phyloP scores from a whole-genome alignment of 495 filamentous ascomycete genomes.

The Bryoglossum gracile region DNA sequence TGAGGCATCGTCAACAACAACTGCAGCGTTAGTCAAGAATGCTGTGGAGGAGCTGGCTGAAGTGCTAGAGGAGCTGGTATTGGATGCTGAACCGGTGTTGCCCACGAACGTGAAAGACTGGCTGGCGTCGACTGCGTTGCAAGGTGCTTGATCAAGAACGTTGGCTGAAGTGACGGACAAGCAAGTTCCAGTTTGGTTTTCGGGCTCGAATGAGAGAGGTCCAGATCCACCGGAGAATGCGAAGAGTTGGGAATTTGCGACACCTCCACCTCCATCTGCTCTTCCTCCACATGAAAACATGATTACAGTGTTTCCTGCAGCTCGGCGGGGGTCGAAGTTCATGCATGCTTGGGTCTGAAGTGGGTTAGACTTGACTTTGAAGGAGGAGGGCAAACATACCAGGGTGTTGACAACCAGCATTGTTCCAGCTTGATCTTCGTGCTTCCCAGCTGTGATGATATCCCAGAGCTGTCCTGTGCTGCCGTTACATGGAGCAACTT shows the following conservation, averaged over 20 bases:
- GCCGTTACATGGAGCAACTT: conserved; percentile 40
- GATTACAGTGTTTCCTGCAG: conserved; percentile 38
- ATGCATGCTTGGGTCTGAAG: conserved; percentile 46
- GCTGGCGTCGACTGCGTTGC: conserved; percentile 32
- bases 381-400: conserved; percentile 22
- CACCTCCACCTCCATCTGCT: conserved; percentile 44
- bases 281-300: conserved; percentile 50
- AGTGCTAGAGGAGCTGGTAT: neutral
- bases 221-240: conserved; percentile 35
- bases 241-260: conserved; percentile 45
- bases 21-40: neutral
- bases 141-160: conserved; percentile 37
- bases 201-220: conserved; percentile 35
- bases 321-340: conserved; percentile 44
- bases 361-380: neutral
- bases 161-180: conserved; percentile 37
- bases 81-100: conserved; percentile 12
- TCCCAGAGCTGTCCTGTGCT: conserved; percentile 47
- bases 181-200: conserved; percentile 37
- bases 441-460: conserved; percentile 44
- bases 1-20: neutral
- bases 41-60: neutral
- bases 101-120: conserved; percentile 40
- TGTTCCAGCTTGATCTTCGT: conserved; percentile 34
- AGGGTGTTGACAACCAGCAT: conserved; percentile 47